Base-by-base conservation (phyloP, 768 basidiomycete species). In the Lyophyllum atratum region DNA sequence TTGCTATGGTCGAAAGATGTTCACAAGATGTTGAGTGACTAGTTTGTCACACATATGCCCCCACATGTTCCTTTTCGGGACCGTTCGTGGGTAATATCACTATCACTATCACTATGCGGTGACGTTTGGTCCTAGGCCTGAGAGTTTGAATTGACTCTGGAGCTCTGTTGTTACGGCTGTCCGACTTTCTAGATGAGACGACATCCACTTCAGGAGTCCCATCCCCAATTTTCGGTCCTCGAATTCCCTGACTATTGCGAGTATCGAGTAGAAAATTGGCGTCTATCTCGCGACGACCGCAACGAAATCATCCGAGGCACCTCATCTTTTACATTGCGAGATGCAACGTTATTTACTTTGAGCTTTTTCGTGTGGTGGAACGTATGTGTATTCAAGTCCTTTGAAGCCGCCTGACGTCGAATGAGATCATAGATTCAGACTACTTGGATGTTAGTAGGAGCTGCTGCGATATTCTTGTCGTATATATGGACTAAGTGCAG, bases 231-330 rank as follows among this genome's bases (percentile, higher is more conserved):
- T 58, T 72, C 74, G 7, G 64, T 87, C 39, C 63, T 79, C 44
- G 68, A 76, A 34, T 74, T 69, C 59, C 72, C 75, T 37, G 80
- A 76, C 17, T 85, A 76, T 66, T 73, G 72, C 47, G 88, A 91
- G 66, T 89, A 86, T 57, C 77, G 83, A 49, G 75, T 90, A 24
- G 81, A 85, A 56, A 80, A 85, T 55, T 76, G 76, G 76, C 78
- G 70, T 14, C 59, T 81, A 26, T 72, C 73, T 37, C 77, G 75
- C 26, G 71, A 79, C 64, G 79, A 78, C 1, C 75, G 68, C 52
- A 66, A 74, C 14, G 67, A 56, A 40, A 58, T 76, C 29, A 56
- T 77, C 19, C 58, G 58, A 15, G 64, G 71, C 15, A 69, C 73
- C 40, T 67, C 63, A 11, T 54, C 56, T 43, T 71, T 74, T 66